Evolutionary conservation across 169 alveolate species (phyloP).

Genomic region (Plasmodium sp.): DNA sequence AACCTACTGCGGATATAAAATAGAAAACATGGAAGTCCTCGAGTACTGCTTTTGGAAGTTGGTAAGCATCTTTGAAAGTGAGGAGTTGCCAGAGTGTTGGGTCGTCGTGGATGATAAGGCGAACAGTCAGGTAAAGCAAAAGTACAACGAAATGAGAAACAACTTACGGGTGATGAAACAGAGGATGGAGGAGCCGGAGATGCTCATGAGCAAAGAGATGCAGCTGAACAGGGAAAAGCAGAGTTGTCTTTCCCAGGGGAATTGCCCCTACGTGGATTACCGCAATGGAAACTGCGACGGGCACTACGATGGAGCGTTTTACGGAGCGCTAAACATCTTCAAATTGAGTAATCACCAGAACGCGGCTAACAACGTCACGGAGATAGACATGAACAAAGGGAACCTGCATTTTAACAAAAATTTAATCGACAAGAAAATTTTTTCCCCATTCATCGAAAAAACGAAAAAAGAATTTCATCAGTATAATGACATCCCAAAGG

Average conservation of each 20-base stretch:
- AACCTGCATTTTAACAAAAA: conserved; percentile 57
- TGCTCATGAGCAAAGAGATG: not conserved
- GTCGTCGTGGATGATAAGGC: not conserved
- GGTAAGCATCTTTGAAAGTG: conserved; percentile 49
- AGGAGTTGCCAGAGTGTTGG: conserved; percentile 42
- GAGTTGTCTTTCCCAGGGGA: not conserved
- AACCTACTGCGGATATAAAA: conserved; percentile 64
- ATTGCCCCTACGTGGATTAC: not conserved
- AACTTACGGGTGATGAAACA: not conserved
- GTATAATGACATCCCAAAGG: conserved; percentile 57
- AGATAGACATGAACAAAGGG: conserved; percentile 45
- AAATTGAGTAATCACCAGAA: not conserved
- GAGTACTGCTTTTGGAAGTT: conserved; percentile 57
- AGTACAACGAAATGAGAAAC: conserved; percentile 22
- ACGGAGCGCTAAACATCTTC: conserved; percentile 32
- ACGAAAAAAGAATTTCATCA: conserved; percentile 29
- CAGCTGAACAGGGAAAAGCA: not conserved
- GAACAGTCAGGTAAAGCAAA: conserved; percentile 1
- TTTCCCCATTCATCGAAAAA: conserved; percentile 13
- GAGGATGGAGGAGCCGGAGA: not conserved
- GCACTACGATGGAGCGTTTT: conserved; percentile 9
- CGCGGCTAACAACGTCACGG: not conserved
- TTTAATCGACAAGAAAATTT: conserved; percentile 59
- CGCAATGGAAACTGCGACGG: too few relatives aligned
- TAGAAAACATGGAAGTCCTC: conserved; percentile 35